Percentiles rank a stretch among this genome's conserved stretches.
These are phyloP conservation scores for Leccinum fibrillosum DNA, from an alignment of 768 basidiomycete species.

Conservation along the genomic window DNA sequence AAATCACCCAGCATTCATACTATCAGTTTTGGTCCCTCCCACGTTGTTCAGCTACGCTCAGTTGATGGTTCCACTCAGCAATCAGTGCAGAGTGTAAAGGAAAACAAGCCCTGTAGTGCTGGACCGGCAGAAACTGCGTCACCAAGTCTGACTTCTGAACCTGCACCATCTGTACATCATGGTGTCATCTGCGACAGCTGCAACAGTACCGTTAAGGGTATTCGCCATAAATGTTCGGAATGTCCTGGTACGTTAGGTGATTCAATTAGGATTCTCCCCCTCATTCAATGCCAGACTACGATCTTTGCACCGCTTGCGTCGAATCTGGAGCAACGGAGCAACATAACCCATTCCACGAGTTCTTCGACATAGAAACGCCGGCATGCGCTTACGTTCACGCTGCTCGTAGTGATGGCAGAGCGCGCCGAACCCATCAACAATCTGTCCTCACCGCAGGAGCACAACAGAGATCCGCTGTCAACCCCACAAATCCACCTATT, in stretches of 20 bases:
- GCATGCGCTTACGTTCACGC: slow-evolving; percentile 65
- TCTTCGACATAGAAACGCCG: slow-evolving; percentile 65
- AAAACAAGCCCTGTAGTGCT: background rate
- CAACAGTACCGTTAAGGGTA: slow-evolving; percentile 51
- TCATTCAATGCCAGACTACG: slow-evolving; percentile 52
- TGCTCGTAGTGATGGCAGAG: slow-evolving; percentile 37
- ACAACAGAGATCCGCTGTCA: background rate
- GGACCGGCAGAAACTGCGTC: background rate
- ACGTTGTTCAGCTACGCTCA: slow-evolving; percentile 23
- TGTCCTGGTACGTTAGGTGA: slow-evolving; percentile 52
- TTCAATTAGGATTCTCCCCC: background rate
- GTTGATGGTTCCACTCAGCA: background rate
- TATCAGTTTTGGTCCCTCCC: slow-evolving; percentile 31
- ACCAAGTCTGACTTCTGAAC: background rate
- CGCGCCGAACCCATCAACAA: slow-evolving; percentile 11
- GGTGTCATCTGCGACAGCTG: slow-evolving; percentile 70
- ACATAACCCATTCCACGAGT: slow-evolving; percentile 66
- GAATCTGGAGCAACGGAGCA: slow-evolving; percentile 43
- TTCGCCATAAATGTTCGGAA: slow-evolving; percentile 78
- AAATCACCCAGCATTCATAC: slow-evolving; percentile 28
- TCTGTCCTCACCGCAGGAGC: background rate
- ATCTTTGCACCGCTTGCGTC: slow-evolving; percentile 64
- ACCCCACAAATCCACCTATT: slow-evolving; percentile 21
- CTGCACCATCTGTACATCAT: slow-evolving; percentile 39
- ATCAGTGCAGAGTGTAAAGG: background rate